These are phyloP conservation scores for Endocarpon pusillum DNA, from an alignment of 495 filamentous ascomycete species.

Conservation along the genomic window DNA sequence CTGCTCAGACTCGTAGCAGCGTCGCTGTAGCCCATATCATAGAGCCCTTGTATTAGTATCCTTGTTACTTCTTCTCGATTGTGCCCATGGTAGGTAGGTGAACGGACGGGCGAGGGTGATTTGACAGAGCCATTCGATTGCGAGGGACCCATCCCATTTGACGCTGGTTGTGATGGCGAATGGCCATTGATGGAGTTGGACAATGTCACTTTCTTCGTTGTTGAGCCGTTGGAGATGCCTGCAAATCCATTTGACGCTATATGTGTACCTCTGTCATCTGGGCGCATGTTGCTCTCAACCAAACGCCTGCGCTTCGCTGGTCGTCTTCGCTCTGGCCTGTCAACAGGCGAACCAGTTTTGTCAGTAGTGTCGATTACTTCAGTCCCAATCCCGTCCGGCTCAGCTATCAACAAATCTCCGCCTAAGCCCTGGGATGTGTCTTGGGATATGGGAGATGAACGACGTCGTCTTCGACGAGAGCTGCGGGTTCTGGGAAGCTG, in stretches of 20 bases:
- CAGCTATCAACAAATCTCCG: neutral
- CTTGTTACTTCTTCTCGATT: slow-evolving; percentile 86
- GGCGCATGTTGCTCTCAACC: slow-evolving; percentile 39
- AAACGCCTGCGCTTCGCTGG: slow-evolving; percentile 44
- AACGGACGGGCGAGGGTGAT: slow-evolving; percentile 17
- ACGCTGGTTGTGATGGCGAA: slow-evolving; percentile 11
- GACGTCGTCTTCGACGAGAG: slow-evolving; percentile 17
- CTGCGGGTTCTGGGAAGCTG: slow-evolving; percentile 4
- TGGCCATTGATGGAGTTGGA: slow-evolving; percentile 34
- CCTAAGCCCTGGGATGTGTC: neutral
- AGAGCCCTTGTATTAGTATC: slow-evolving; percentile 78
- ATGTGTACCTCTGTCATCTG: slow-evolving; percentile 29
- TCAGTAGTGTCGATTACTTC: slow-evolving; percentile 16
- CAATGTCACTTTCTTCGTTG: slow-evolving; percentile 23
- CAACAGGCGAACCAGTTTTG: slow-evolving; percentile 10
- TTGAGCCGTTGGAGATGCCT: slow-evolving; percentile 30
- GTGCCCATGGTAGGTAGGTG: slow-evolving; percentile 53
- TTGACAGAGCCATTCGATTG: slow-evolving; percentile 29
- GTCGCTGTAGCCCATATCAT: slow-evolving; percentile 67
- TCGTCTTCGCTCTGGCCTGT: slow-evolving; percentile 20
- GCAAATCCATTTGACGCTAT: slow-evolving; percentile 28
- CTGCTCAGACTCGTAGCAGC: slow-evolving; percentile 57
- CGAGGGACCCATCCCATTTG: slow-evolving; percentile 27
- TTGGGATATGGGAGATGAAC: no score
- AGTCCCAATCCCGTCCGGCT: slow-evolving; percentile 11